Conservation (phyloP, 2,329 filamentous ascomycete species). For the Arthroderma sp. region DNA sequence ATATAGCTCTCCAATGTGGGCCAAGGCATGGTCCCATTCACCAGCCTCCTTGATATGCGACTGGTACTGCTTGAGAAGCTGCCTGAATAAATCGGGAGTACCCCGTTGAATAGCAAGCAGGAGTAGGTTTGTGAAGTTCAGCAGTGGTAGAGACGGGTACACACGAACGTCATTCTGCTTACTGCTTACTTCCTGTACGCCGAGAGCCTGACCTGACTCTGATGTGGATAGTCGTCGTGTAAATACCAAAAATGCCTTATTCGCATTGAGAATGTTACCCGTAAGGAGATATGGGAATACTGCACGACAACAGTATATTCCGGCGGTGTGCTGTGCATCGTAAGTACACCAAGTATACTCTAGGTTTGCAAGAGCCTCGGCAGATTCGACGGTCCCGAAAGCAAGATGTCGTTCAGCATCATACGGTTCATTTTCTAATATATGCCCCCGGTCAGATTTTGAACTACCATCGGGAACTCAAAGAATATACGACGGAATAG, state of each 20-base stretch:
- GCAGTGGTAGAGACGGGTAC: slow-evolving; percentile 80
- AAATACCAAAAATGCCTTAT: slow-evolving; percentile 67
- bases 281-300: slow-evolving; percentile 83
- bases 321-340: slow-evolving; percentile 76
- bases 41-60: slow-evolving; percentile 63
- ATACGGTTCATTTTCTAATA: slow-evolving; percentile 69
- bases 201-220: slow-evolving; percentile 46
- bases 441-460: neutral
- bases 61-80: slow-evolving; percentile 71
- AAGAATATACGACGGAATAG: slow-evolving; percentile 7
- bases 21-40: slow-evolving; percentile 69
- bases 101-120: slow-evolving; percentile 74
- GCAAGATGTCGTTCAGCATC: slow-evolving; percentile 85
- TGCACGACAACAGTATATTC: slow-evolving; percentile 72
- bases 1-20: slow-evolving; percentile 90
- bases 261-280: slow-evolving; percentile 82
- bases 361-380: slow-evolving; percentile 65
- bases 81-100: slow-evolving; percentile 63
- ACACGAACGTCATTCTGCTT: slow-evolving; percentile 61
- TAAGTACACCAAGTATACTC: slow-evolving; percentile 91
- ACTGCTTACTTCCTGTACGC: slow-evolving; percentile 68
- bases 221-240: slow-evolving; percentile 48
- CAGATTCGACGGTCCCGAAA: slow-evolving; percentile 78
- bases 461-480: neutral
- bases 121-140: slow-evolving; percentile 85